Evolutionary conservation across 1,284 basidiomycete genomes (phyloP).

Genomic region (Salmacisia buchloeana): DNA sequence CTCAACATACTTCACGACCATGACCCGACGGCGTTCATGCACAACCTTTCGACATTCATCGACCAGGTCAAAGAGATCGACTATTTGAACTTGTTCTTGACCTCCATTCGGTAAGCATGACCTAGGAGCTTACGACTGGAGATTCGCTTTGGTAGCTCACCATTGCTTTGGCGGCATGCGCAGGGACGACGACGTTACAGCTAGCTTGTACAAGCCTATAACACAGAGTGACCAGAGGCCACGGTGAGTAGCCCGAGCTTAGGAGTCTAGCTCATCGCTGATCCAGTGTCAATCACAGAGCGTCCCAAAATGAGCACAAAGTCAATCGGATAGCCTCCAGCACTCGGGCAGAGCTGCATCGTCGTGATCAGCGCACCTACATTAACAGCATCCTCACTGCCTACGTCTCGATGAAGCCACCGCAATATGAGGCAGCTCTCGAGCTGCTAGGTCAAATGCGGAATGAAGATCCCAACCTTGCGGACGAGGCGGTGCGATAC

Average conservation of each 20-base stretch:
- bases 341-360: conserved; percentile 68
- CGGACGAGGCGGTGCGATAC: conserved; percentile 95
- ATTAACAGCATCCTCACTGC: conserved; percentile 87
- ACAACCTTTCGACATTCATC: conserved; percentile 59
- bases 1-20: conserved; percentile 81
- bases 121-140: not conserved
- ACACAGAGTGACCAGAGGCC: conserved; percentile 1
- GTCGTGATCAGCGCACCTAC: conserved; percentile 66
- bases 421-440: conserved; percentile 83
- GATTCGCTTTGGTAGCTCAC: not conserved
- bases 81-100: conserved; percentile 86
- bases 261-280: not conserved
- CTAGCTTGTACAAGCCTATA: conserved; percentile 49
- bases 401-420: conserved; percentile 82
- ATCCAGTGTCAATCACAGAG: not conserved
- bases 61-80: conserved; percentile 83
- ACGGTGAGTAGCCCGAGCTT: not conserved
- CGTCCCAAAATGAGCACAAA: conserved; percentile 54
- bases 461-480: conserved; percentile 65
- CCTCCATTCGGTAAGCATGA: conserved; percentile 56
- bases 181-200: conserved; percentile 51
- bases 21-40: conserved; percentile 64
- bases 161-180: too few relatives aligned
- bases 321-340: conserved; percentile 73
- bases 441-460: conserved; percentile 70